These are phyloP conservation scores for Globisporangium barbulae DNA, from an alignment of 352 stramenopile species.

Conservation along the genomic window DNA sequence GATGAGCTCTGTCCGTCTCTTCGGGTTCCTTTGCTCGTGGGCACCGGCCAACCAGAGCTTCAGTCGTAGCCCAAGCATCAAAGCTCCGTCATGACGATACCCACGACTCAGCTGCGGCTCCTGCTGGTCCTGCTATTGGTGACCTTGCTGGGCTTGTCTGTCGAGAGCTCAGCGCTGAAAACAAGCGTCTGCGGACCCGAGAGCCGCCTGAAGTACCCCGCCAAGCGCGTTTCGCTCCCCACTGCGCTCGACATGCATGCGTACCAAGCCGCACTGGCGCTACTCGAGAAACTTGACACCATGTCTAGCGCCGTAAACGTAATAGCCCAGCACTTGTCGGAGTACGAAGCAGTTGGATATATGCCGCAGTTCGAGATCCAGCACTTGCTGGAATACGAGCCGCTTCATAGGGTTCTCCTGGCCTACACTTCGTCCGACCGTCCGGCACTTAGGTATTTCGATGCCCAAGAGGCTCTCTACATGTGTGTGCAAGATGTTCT, in stretches of 20 bases:
- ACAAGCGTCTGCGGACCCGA: background rate
- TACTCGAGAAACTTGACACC: background rate
- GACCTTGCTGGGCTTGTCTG: background rate
- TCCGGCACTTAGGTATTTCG: too few species aligned
- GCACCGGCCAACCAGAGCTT: background rate
- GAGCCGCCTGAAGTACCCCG: background rate
- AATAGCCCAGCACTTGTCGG: too few species aligned
- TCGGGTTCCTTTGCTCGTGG: too few species aligned
- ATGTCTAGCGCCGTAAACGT: too few species aligned
- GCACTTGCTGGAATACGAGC: background rate
- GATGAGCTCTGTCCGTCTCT: too few species aligned
- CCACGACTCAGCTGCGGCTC: background rate
- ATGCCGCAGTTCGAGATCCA: too few species aligned
- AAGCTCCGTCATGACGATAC: background rate
- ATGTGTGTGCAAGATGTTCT: background rate
- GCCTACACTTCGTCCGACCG: background rate
- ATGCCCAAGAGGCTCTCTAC: background rate
- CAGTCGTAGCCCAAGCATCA: background rate
- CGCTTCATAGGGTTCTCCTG: background rate
- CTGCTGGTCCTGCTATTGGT: background rate
- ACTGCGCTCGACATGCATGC: background rate
- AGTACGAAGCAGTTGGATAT: too few species aligned
- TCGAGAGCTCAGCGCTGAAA: background rate
- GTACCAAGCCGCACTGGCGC: background rate
- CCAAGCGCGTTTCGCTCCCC: background rate